phyloP scores from a whole-genome alignment of 192 early-diverging fungal species.

The Backusella australiensis region DNA sequence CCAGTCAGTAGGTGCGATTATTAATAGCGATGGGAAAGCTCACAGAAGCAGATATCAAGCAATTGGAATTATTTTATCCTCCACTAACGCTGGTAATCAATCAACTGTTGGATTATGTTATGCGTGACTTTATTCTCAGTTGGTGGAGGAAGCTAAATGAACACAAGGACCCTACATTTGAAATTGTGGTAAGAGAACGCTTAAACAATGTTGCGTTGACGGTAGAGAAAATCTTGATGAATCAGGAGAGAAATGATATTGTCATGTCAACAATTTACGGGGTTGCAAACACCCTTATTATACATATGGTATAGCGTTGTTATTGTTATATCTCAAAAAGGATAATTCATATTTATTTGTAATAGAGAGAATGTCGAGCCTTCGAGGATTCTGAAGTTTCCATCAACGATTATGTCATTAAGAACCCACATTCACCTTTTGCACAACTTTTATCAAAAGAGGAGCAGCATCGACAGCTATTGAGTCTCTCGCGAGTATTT shows the following conservation, averaged over 20 bases:
- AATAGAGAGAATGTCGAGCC: constrained; percentile 38
- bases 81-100: constrained; percentile 1
- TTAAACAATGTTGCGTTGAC: constrained; percentile 19
- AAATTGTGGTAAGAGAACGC: constrained; percentile 11
- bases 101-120: constrained; percentile 8
- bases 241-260: constrained; percentile 38
- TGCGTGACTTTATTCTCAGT: constrained; percentile 22
- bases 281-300: constrained; percentile 52
- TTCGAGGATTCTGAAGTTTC: constrained; percentile 38
- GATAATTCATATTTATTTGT: neutral
- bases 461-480: constrained; percentile 40
- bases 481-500: constrained; percentile 32
- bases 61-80: constrained; percentile 19
- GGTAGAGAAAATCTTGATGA: constrained; percentile 24
- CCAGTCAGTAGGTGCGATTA: neutral
- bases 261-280: constrained; percentile 46
- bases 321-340: neutral
- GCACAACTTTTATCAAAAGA: constrained; percentile 36
- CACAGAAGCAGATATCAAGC: neutral
- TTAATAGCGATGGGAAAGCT: neutral
- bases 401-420: constrained; percentile 36
- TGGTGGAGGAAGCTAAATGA: constrained; percentile 33
- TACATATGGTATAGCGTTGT: constrained; percentile 45
- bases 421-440: constrained; percentile 46
- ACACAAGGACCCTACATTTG: constrained; percentile 8